Conservation (phyloP, 2,329 filamentous ascomycete species). For the Aaosphaeria arxii region DNA sequence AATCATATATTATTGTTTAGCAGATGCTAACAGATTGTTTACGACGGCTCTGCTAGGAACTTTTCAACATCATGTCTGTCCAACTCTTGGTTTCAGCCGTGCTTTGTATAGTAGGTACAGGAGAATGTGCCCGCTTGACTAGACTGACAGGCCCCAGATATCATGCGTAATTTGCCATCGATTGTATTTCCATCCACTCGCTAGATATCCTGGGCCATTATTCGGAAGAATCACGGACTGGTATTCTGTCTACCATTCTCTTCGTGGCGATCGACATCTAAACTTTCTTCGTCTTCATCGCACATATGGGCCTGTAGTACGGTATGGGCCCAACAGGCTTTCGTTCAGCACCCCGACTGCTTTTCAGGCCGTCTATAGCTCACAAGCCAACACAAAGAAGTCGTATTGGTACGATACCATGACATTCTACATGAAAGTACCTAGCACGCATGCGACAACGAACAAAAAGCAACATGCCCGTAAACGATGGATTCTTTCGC, state of each 20-base stretch:
- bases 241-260: slow-evolving; percentile 1
- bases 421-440: slow-evolving; percentile 7
- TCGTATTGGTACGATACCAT: slow-evolving; percentile 1
- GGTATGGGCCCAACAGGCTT: slow-evolving; percentile 7
- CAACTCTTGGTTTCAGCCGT: no score
- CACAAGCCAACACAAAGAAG: slow-evolving; percentile 4
- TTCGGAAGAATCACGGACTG: neutral
- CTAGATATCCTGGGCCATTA: slow-evolving; percentile 2
- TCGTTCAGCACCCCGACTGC: slow-evolving; percentile 3
- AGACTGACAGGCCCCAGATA: no score
- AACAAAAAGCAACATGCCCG: slow-evolving; percentile 36
- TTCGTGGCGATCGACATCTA: neutral
- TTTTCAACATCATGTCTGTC: no score
- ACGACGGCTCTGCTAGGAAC: no score
- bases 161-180: slow-evolving; percentile 7
- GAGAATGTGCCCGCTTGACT: no score
- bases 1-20: no score
- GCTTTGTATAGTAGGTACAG: no score
- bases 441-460: slow-evolving; percentile 33
- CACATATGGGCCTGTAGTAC: neutral
- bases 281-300: neutral
- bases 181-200: slow-evolving; percentile 25
- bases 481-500: slow-evolving; percentile 21
- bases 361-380: slow-evolving; percentile 5
- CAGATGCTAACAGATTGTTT: no score